Base-by-base conservation (phyloP, 2,329 filamentous ascomycete species). In the Plenodomus lindquistii region DNA sequence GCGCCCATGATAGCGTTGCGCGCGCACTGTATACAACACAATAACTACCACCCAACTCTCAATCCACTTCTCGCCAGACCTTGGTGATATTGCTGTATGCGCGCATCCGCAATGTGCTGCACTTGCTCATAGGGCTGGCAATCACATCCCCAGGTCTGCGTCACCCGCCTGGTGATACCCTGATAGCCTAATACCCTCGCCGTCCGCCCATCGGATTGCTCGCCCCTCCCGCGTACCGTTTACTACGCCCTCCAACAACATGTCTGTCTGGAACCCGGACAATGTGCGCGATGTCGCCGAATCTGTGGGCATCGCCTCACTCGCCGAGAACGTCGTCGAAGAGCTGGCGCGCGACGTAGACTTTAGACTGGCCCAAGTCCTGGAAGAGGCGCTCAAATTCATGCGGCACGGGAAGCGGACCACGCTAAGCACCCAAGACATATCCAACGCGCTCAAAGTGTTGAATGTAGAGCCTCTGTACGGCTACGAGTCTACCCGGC, bases 261-360 rank as follows among this genome's bases (percentile, higher is more conserved):
- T 69, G 67, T 84, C 84, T 34, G 85, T 97, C 61, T 97, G 94
- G 94, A 97, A 97, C 69, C 86, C 89, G 16, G 94, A 99, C 65
- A 97, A 96, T 63, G 89, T 99, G 63, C 87, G 86, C 63, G 94
- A 99, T 72, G 92, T 97, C 52, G 93, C 94, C 60, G 94, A 99
- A 73, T 96, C 94, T 1, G 89, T 97, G 40, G 94, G 94, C 48
- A 92, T 99, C 62, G 79, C 83, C 60, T 82, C 84, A 45, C 81
- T 97, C 37, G 85, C 84, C 69, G 90, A 96, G 51, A 93, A 97
- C 54, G 89, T 94, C 18, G 85, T 92, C 38, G 89, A 94, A 53
- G 87, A 90, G 48, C 83, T 99, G 37, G 87, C 91, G 9, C 90
- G 95, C 70, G 94, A 99, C 69, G 91, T 97, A 57, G 94, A 99